Conservation (phyloP, 164 flowering plant genomes). For the Tetrastigma voinierianum region DNA sequence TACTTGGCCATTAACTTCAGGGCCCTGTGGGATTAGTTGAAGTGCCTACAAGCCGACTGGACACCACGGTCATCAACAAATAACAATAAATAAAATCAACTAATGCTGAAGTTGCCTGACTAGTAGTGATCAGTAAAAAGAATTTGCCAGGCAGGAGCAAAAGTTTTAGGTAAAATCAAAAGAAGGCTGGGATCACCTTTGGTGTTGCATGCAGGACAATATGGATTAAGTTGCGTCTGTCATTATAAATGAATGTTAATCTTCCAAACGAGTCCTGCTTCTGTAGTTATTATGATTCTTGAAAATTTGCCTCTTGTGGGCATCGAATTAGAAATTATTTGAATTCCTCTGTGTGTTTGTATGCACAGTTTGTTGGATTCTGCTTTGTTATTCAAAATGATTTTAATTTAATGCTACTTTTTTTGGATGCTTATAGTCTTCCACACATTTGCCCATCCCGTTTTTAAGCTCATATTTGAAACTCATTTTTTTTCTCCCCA, state of each 20-base stretch:
- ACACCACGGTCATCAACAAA: too few relatives aligned
- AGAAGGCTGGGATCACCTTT: too few relatives aligned
- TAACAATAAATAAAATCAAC: too few relatives aligned
- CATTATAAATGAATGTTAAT: neutral
- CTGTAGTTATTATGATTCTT: neutral
- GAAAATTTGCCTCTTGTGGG: neutral
- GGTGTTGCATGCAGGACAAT: too few relatives aligned
- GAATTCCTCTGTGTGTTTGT: neutral
- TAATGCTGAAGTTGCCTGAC: too few relatives aligned
- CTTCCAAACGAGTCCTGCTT: neutral
- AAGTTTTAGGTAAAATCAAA: too few relatives aligned
- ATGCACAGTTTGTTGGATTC: too few relatives aligned
- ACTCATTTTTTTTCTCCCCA: constrained; percentile 26
- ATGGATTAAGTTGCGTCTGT: neutral
- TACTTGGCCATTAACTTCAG: too few relatives aligned
- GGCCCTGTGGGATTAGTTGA: too few relatives aligned
- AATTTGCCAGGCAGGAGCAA: too few relatives aligned
- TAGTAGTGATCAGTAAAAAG: too few relatives aligned
- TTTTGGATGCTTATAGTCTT: neutral
- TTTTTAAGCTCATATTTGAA: neutral
- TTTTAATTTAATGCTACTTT: neutral
- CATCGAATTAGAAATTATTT: neutral
- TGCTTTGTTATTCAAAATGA: neutral
- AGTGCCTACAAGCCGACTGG: too few relatives aligned
- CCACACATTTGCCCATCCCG: neutral